Conservation (phyloP, 2,329 filamentous ascomycete species). For the Cadophora gregata region DNA sequence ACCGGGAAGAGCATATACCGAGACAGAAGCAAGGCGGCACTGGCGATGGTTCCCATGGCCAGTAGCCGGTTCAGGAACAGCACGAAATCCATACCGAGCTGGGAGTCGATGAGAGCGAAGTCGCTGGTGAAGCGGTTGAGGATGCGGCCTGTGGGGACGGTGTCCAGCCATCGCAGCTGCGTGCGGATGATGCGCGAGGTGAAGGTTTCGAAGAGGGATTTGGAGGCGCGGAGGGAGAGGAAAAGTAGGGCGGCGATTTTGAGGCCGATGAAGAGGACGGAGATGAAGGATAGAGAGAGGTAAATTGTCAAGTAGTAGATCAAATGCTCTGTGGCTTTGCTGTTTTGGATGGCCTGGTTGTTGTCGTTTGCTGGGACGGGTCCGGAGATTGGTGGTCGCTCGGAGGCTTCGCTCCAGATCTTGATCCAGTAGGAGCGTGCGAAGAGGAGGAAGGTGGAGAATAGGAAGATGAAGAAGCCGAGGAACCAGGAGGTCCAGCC, state of each 20-base stretch:
- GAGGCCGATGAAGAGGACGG: neutral
- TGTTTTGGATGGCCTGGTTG: neutral
- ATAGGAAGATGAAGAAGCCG: neutral
- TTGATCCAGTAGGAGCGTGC: neutral
- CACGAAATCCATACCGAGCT: too few species aligned
- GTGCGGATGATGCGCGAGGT: neutral
- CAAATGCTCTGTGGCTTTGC: neutral
- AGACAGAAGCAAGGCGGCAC: too few species aligned
- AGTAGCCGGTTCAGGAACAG: too few species aligned
- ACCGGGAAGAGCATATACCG: too few species aligned
- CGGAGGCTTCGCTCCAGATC: neutral
- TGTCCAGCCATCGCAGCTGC: neutral
- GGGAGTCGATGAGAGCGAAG: neutral
- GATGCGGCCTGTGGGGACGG: neutral
- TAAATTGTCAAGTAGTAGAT: neutral
- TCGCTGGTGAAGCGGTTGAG: neutral
- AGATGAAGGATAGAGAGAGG: neutral
- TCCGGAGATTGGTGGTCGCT: neutral
- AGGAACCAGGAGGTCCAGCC: neutral
- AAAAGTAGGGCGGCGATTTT: neutral
- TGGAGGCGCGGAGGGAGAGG: neutral
- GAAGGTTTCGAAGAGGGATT: neutral
- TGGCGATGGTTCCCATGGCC: too few species aligned
- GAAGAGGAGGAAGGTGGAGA: neutral
- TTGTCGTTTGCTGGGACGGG: neutral